Percentiles rank a stretch among this genome's conserved stretches.
Evolutionary conservation across 2,329 filamentous ascomycete species (phyloP).

Genomic region (Microsporum ferrugineum): DNA sequence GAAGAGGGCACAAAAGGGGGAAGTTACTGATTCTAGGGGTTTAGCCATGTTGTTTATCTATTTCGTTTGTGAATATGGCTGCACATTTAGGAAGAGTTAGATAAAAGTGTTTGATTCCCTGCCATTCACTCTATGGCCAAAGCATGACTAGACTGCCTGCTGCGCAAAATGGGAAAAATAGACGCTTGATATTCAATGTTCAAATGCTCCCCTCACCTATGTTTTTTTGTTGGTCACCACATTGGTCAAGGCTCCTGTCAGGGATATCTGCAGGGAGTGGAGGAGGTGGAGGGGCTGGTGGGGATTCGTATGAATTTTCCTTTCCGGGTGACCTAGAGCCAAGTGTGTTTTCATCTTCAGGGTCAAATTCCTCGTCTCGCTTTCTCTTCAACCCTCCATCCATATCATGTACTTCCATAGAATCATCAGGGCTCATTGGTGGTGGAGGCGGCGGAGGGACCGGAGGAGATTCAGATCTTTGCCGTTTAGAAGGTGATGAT

Average conservation of each 20-base stretch:
- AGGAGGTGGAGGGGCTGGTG: conserved; percentile 15
- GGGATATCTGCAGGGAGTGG: conserved; percentile 18
- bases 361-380: background rate
- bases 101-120: background rate
- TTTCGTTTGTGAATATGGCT: background rate
- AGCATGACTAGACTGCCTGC: background rate
- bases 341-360: background rate
- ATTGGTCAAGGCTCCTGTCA: conserved; percentile 10
- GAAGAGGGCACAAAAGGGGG: background rate
- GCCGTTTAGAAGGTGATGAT: conserved; percentile 15
- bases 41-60: background rate
- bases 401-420: background rate
- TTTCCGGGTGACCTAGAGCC: background rate
- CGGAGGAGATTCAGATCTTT: conserved; percentile 16
- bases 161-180: background rate
- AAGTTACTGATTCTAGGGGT: background rate
- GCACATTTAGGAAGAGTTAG: background rate
- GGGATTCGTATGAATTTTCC: background rate
- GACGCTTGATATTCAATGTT: background rate
- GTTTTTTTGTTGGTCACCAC: conserved; percentile 9
- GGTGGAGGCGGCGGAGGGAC: conserved; percentile 26
- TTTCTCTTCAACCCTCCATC: background rate
- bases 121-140: background rate
- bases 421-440: conserved; percentile 4
- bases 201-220: background rate